Base-by-base conservation (phyloP, 2,329 filamentous ascomycete species). In the Penicillium janthinellum region DNA sequence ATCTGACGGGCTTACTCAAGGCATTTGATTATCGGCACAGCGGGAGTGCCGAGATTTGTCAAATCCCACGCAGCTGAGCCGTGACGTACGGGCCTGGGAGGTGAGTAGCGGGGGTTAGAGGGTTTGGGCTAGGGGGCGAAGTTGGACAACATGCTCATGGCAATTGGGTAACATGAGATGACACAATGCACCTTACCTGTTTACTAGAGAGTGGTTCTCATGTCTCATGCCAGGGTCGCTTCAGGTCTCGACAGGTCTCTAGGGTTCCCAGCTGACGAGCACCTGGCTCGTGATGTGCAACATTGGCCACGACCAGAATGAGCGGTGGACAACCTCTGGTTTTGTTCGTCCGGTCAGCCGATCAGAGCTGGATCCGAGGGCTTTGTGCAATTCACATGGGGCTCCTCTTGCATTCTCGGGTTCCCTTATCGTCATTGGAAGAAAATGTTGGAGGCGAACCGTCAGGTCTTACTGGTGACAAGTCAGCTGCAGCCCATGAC, bases 21-120 rank as follows among this genome's bases (percentile, higher is more conserved):
- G 93, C 93, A 4, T 96, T 97, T 77, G 91, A 96, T 76, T 89
- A 90, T 72, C 88, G 91, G 70, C 92, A 96, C 75, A 84, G 82
- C 57, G 76, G 82, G 39, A 77, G 82, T 73, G 84, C 82, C 14
- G 82, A 80, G 20, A 75, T 78, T 58, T 89, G 87, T 71, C 63
- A 66, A 59, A 67, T 66, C 59, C 62, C 57, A 63, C 52, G 65
- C 60, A 63, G 64, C 61, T 68, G 64, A 68, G 57, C 62, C 54
- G 41, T 62, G 51, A 54, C 34, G 22, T 35, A 35, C 22, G 6
- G 17, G 5, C 11, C 11, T 39, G 49, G 6, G 49, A 52, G 20
- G 49, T 14, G 35, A 28, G n/a, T 8, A 20, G 49, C 20, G 20
- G 34, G 38, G 22, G 37, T 39, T 50, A 20, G 52, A 2, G n/a